Evolutionary conservation across 495 filamentous ascomycete species (phyloP).

Genomic region (Podospora comata): DNA sequence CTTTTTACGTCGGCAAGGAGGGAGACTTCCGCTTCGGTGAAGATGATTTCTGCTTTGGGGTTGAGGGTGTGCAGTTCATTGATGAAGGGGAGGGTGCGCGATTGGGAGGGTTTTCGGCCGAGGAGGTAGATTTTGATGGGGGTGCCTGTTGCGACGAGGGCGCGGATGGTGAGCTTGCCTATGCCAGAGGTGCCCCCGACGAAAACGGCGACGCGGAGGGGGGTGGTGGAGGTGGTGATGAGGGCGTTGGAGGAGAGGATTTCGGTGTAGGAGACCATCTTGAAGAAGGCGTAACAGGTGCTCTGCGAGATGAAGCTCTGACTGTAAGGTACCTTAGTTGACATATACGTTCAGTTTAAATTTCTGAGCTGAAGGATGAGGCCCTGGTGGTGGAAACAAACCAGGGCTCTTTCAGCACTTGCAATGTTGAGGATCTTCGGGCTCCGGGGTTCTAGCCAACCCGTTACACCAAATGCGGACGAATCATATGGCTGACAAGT

Average conservation of each 20-base stretch:
- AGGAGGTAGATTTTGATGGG: conserved; percentile 34
- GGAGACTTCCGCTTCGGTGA: conserved; percentile 36
- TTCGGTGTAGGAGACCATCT: conserved; percentile 39
- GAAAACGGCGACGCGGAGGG: conserved; percentile 38
- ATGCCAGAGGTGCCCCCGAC: conserved; percentile 42
- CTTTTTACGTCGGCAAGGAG: conserved; percentile 36
- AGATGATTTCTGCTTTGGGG: conserved; percentile 37
- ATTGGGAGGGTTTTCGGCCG: conserved; percentile 34
- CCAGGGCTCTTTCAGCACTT: too few species aligned
- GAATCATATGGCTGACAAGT: too few species aligned
- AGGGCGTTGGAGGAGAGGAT: conserved; percentile 38
- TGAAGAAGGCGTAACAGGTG: too few species aligned
- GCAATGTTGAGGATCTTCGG: not conserved
- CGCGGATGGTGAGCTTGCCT: conserved; percentile 33
- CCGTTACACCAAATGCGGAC: too few species aligned
- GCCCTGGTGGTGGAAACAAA: too few species aligned
- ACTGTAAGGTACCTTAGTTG: too few species aligned
- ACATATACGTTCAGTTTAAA: too few species aligned
- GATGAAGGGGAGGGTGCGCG: conserved; percentile 28
- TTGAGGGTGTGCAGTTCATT: conserved; percentile 33
- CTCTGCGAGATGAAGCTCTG: too few species aligned
- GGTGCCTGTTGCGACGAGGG: conserved; percentile 28
- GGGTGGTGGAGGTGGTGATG: conserved; percentile 33
- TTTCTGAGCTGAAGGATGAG: too few species aligned
- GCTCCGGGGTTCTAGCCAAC: too few species aligned